Conservation (phyloP, 2,329 filamentous ascomycete genomes). For the Colletotrichum sp. region DNA sequence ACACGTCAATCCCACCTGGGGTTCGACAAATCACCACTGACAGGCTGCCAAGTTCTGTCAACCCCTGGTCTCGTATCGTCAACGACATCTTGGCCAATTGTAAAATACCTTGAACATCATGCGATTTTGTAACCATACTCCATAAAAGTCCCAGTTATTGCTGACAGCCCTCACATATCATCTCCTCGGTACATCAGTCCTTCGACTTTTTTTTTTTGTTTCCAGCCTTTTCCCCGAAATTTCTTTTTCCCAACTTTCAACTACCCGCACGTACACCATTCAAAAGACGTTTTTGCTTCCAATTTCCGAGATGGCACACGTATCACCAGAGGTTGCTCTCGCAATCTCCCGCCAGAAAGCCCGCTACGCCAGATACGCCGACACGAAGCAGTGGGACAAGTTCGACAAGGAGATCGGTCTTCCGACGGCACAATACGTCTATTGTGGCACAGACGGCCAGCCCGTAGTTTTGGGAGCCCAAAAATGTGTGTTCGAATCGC, state of each 20-base stretch:
- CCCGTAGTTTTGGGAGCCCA: not conserved
- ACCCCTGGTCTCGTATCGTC: not conserved
- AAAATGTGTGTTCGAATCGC: slow-evolving; percentile 6
- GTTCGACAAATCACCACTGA: not conserved
- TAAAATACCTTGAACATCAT: not conserved
- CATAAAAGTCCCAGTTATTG: not conserved
- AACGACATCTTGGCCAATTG: not conserved
- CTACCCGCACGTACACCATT: too few relatives aligned
- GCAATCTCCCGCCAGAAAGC: slow-evolving; percentile 31
- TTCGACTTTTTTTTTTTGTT: not conserved
- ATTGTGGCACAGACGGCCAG: not conserved
- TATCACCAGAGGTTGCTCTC: slow-evolving; percentile 26
- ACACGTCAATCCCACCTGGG: not conserved
- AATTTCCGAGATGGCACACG: slow-evolving; percentile 13
- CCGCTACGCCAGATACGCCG: slow-evolving; percentile 29
- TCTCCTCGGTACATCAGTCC: not conserved
- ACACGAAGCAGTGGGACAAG: slow-evolving; percentile 29
- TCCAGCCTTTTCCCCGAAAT: not conserved
- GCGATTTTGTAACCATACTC: not conserved
- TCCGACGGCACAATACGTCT: slow-evolving; percentile 25
- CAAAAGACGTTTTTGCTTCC: too few relatives aligned
- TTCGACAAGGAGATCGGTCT: slow-evolving; percentile 26
- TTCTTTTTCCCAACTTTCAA: not conserved
- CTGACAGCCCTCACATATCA: not conserved
- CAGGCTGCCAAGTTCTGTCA: not conserved